These are phyloP conservation scores for Funneliformis caledonium DNA, from an alignment of 371 early-diverging fungal genomes.

Conservation along the genomic window DNA sequence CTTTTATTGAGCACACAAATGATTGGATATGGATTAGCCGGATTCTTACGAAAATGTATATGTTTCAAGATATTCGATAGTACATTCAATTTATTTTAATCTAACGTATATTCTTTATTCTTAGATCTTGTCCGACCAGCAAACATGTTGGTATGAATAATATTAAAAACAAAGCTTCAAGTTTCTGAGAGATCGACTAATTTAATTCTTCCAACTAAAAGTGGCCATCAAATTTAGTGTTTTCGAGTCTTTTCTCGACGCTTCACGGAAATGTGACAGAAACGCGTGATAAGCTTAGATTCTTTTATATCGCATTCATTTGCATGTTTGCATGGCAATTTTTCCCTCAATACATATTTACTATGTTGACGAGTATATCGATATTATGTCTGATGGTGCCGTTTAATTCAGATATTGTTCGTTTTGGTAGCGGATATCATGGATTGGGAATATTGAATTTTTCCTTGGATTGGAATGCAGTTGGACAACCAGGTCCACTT, in stretches of 20 bases:
- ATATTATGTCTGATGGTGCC: constrained; percentile 54
- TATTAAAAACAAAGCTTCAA: not conserved
- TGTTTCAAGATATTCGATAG: not conserved
- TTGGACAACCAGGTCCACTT: constrained; percentile 47
- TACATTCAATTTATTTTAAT: not conserved
- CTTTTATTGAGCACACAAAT: constrained; percentile 56
- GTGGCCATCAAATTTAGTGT: constrained; percentile 75
- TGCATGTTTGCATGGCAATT: constrained; percentile 58
- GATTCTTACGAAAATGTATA: constrained; percentile 46
- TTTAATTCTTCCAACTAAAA: not conserved
- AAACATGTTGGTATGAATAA: constrained; percentile 34
- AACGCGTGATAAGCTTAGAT: constrained; percentile 46
- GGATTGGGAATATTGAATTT: constrained; percentile 47
- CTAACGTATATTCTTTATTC: not conserved
- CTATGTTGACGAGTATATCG: constrained; percentile 55
- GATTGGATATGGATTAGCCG: constrained; percentile 55
- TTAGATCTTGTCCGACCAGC: constrained; percentile 38
- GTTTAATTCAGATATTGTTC: constrained; percentile 56
- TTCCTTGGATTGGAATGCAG: constrained; percentile 50
- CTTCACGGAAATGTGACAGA: constrained; percentile 49
- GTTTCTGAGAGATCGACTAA: not conserved
- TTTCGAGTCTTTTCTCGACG: constrained; percentile 61
- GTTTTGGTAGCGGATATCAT: constrained; percentile 60
- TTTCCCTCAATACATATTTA: constrained; percentile 63
- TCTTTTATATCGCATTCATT: constrained; percentile 51